A percentile compares a stretch with the other conserved stretches of the same genome.
phyloP scores from a whole-genome alignment of 2,329 filamentous ascomycete species.

The Pseudopyricularia cyperi region DNA sequence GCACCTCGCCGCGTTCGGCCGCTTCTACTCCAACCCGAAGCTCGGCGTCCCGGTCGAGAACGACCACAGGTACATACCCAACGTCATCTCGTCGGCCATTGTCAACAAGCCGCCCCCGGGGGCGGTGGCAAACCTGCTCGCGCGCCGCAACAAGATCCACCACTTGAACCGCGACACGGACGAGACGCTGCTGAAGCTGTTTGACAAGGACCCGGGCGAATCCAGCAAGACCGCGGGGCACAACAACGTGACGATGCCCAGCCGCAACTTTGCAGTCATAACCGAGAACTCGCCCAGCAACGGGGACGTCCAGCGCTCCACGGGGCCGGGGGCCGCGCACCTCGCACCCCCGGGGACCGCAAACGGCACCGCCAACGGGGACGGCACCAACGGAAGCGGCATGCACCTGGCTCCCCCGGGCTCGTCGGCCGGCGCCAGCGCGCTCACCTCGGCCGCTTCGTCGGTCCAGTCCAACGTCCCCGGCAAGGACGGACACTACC shows the following conservation, averaged over 20 bases:
- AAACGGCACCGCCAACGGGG: constrained; percentile 3
- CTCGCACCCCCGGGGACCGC: constrained; percentile 8
- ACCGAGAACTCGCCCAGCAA: constrained; percentile 68
- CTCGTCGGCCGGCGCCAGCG: constrained; percentile 9
- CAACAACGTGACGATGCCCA: constrained; percentile 83
- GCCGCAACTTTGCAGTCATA: constrained; percentile 85
- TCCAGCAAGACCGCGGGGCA: constrained; percentile 58
- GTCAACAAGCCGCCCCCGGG: constrained; percentile 87
- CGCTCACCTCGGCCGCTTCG: constrained; percentile 1
- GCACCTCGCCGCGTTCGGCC: constrained; percentile 79
- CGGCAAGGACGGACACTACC: constrained; percentile 53
- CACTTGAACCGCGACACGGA: constrained; percentile 63
- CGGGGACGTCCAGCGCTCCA: background rate
- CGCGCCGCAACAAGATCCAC: constrained; percentile 75
- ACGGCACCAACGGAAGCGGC: constrained; percentile 1
- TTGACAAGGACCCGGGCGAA: constrained; percentile 74
- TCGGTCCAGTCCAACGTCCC: constrained; percentile 2
- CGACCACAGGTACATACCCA: constrained; percentile 91
- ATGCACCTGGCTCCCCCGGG: constrained; percentile 6
- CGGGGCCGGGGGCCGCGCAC: constrained; percentile 8
- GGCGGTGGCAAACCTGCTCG: constrained; percentile 79
- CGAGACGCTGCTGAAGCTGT: constrained; percentile 88
- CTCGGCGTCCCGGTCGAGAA: constrained; percentile 63
- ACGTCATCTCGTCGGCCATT: constrained; percentile 87
- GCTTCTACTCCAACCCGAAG: constrained; percentile 86